Base-by-base conservation (phyloP, 257 asterid genomes). In the Penstemon davidsonii region DNA sequence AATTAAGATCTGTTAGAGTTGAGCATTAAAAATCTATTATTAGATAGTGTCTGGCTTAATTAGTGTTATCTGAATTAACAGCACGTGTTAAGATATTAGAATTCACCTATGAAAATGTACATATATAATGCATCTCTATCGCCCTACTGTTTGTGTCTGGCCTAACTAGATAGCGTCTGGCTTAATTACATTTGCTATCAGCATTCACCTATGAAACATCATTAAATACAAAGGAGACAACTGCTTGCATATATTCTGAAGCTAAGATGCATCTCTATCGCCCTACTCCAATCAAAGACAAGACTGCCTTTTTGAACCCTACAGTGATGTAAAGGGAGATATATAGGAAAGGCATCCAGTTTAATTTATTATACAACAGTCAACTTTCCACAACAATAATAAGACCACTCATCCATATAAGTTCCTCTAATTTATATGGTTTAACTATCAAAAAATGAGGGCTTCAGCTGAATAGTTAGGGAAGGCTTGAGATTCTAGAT, bases 381-480 rank as follows among this genome's bases (percentile, higher is more conserved):
- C 33, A 25, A 46, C 12, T 36, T 4, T 18, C 68, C 46, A 45
- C 12, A 19, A 33, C 5, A 19, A n/a, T 45, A 41, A 64, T 10
- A 36, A 36, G 67, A 25, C 19, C 63, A 43, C 55, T 25, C 33
- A 25, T 52, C 44, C 18, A 33, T 8, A 39, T 25, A 36, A 54
- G 42, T 45, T 57, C 8, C 36, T 18, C 57, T n/a, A 4, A 50
- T 53, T 11, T 44, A 19, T 15, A 25, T 12, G 64, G 13, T 50
- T n/a, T 56, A 19, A 12, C 46, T 33, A 56, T 60, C 69, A 69
- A 51, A 47, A 49, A 33, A 50, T 13, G 62, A 45, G 46, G 53
- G 6, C 52, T 62, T 41, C 56, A 11, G 7, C 46, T 60, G 41
- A 9, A 41, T 40, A 51, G 5, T 36, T 49, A 55, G 18, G 62